Percentiles rank a stretch among this genome's conserved stretches.
These are phyloP conservation scores for Nemania bipapillata DNA, from an alignment of 2,329 filamentous ascomycete species.

Conservation along the genomic window DNA sequence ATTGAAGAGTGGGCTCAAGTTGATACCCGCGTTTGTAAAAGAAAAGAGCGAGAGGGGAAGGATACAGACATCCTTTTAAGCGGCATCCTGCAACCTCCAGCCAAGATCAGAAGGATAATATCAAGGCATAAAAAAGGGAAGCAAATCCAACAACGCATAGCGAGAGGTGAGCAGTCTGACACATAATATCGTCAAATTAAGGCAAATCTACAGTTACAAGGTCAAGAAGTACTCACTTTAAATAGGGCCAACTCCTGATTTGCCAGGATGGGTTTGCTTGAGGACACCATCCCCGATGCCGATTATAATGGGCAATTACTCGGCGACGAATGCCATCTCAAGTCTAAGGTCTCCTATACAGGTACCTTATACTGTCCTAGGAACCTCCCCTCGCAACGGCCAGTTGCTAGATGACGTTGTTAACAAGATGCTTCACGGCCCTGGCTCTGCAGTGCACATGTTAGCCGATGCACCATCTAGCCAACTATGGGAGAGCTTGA, in stretches of 20 bases:
- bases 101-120: background rate
- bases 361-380: no score
- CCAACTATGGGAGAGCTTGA: background rate
- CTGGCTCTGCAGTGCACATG: background rate
- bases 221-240: background rate
- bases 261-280: background rate
- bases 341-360: background rate
- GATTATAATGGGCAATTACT: background rate
- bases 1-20: constrained; percentile 9
- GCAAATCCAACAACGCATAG: constrained; percentile 1
- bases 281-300: constrained; percentile 6
- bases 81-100: constrained; percentile 1
- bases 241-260: constrained; percentile 14
- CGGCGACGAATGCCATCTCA: background rate
- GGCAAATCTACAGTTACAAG: background rate
- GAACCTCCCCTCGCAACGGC: background rate
- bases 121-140: background rate
- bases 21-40: background rate
- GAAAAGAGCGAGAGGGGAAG: constrained; percentile 14
- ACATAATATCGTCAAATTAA: background rate
- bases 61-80: constrained; percentile 13
- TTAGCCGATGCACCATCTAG: constrained; percentile 1
- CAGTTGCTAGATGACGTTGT: background rate
- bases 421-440: background rate
- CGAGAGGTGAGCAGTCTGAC: background rate